Evolutionary conservation across 176 grass and related monocot species (phyloP).

Genomic region (Elymus sibiricus): DNA sequence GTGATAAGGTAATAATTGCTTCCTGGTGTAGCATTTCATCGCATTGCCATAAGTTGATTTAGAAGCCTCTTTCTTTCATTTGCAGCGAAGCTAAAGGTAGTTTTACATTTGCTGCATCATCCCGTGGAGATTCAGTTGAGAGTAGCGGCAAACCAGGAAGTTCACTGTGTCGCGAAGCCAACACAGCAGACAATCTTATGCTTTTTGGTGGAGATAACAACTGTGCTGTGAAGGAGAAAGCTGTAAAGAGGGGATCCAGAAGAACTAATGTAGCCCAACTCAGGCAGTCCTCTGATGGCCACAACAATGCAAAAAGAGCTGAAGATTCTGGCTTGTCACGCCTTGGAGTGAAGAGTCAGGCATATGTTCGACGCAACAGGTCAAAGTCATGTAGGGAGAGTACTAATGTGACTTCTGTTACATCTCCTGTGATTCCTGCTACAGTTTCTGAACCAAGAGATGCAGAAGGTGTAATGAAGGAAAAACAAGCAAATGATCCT

Average conservation of each 20-base stretch:
- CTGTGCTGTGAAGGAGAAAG: conserved; percentile 40
- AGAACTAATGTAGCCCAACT: conserved; percentile 47
- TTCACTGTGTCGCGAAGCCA: conserved; percentile 51
- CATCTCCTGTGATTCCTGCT: conserved; percentile 25
- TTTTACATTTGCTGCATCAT: conserved; percentile 65
- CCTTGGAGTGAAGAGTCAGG: conserved; percentile 45
- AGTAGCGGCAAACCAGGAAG: conserved; percentile 65
- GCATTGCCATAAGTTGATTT: conserved; percentile 14
- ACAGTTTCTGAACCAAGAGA: conserved; percentile 30
- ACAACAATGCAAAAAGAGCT: conserved; percentile 54
- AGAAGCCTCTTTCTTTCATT: background rate
- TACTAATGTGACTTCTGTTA: conserved; percentile 41
- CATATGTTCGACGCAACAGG: conserved; percentile 54
- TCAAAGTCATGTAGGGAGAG: conserved; percentile 45
- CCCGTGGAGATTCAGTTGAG: conserved; percentile 75
- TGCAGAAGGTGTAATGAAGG: conserved; percentile 9
- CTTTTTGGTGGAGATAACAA: conserved; percentile 68
- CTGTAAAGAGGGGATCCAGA: conserved; percentile 59
- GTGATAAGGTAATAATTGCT: conserved; percentile 48
- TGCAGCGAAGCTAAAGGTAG: conserved; percentile 86
- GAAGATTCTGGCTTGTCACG: conserved; percentile 66
- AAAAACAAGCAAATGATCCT: conserved; percentile 26
- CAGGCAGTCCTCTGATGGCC: conserved; percentile 47
- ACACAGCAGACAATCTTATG: conserved; percentile 83
- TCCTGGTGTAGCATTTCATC: conserved; percentile 16